phyloP scores from a whole-genome alignment of 768 basidiomycete genomes.

The Trametes meyenii region DNA sequence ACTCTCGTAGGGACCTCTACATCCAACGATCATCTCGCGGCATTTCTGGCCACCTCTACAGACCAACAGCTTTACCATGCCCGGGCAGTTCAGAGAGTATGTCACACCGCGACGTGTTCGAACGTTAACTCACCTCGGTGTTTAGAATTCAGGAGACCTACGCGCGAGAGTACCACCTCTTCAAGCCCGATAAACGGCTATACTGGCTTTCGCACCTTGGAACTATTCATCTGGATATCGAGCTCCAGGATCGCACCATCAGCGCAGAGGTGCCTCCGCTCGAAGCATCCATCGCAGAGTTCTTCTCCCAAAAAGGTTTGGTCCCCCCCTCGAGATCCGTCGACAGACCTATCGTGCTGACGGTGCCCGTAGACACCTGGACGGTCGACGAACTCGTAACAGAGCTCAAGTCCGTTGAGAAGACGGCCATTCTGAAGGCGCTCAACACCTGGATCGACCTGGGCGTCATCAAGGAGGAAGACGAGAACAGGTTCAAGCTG shows the following conservation, averaged over 20 bases:
- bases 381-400: slow-evolving; percentile 65
- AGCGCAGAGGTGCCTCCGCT: slow-evolving; percentile 80
- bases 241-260: slow-evolving; percentile 79
- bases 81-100: slow-evolving; percentile 82
- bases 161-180: slow-evolving; percentile 70
- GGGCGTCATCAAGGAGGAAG: slow-evolving; percentile 76
- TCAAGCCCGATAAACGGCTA: slow-evolving; percentile 92
- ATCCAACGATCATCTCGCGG: slow-evolving; percentile 89
- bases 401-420: slow-evolving; percentile 66
- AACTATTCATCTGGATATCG: slow-evolving; percentile 76
- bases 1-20: slow-evolving; percentile 60
- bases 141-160: slow-evolving; percentile 75
- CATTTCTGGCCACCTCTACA: slow-evolving; percentile 95
- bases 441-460: slow-evolving; percentile 83
- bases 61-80: slow-evolving; percentile 72
- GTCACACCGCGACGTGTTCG: slow-evolving; percentile 28
- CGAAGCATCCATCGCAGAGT: slow-evolving; percentile 89
- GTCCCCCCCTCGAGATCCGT: not conserved
- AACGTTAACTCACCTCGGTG: not conserved
- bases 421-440: slow-evolving; percentile 67
- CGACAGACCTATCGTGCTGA: not conserved
- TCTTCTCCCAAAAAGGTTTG: slow-evolving; percentile 74
- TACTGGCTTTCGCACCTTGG: slow-evolving; percentile 91
- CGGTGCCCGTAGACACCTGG: slow-evolving; percentile 60
- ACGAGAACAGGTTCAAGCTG: slow-evolving; percentile 59